Evolutionary conservation across 2,329 filamentous ascomycete species (phyloP).

Genomic region (Massarina eburnea): DNA sequence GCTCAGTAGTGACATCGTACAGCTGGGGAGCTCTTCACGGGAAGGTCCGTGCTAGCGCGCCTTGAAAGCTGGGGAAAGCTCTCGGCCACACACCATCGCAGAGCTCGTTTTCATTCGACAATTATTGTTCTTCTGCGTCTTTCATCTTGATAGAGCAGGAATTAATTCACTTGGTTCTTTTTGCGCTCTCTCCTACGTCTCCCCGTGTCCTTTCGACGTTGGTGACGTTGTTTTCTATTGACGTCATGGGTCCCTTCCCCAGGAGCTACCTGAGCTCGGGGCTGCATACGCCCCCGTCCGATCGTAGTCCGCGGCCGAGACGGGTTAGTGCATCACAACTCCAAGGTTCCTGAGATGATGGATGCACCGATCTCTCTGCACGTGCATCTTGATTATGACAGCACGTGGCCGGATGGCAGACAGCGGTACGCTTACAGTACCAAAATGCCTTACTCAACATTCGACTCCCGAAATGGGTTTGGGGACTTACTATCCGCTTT

Average conservation of each 20-base stretch:
- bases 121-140: neutral
- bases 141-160: neutral
- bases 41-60: neutral
- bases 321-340: neutral
- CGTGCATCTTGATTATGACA: no score
- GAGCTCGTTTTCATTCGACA: no score
- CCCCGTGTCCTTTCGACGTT: neutral
- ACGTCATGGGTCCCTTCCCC: neutral
- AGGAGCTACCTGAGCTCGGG: neutral
- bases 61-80: neutral
- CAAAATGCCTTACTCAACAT: no score
- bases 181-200: neutral
- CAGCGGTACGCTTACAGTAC: no score
- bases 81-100: neutral
- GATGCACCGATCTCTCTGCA: no score
- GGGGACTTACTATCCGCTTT: no score
- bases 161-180: neutral
- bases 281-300: neutral
- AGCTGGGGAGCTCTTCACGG: neutral
- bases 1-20: neutral
- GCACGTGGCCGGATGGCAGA: no score
- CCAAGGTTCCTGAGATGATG: no score
- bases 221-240: neutral
- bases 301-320: constrained; percentile 2
- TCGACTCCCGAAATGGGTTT: no score